phyloP scores from a whole-genome alignment of 78 protist species.

The Abeoforma whisleri region DNA sequence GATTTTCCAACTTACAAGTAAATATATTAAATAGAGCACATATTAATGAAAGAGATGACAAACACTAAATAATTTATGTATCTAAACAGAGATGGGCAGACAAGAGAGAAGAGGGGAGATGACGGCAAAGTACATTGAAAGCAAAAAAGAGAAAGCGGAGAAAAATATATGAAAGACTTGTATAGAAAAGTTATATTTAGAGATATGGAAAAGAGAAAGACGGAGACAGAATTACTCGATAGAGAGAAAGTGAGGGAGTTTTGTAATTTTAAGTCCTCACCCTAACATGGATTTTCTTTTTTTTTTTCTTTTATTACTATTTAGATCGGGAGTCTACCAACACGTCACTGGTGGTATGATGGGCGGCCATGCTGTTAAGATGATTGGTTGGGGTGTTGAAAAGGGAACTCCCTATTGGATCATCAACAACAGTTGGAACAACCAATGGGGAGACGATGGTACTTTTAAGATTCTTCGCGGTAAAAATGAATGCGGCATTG shows the following conservation, averaged over 20 bases:
- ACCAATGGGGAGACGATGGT: conserved; percentile 31
- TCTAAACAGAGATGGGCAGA: no score
- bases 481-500: conserved; percentile 18
- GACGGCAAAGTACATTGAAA: no score
- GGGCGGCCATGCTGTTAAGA: conserved; percentile 54
- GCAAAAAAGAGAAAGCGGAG: no score
- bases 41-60: no score
- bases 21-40: neutral
- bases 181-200: no score
- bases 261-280: neutral
- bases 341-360: conserved; percentile 19
- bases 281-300: neutral
- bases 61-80: no score
- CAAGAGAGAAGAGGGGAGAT: no score
- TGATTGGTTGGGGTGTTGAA: conserved; percentile 56
- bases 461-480: conserved; percentile 18
- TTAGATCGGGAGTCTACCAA: neutral
- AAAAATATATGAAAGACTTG: no score
- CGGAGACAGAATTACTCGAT: no score
- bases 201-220: no score
- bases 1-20: conserved; percentile 47
- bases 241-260: no score
- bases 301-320: no score
- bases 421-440: conserved; percentile 39
- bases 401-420: conserved; percentile 36